Conservation (phyloP, 768 basidiomycete genomes). For the Tylopilus sp. region DNA sequence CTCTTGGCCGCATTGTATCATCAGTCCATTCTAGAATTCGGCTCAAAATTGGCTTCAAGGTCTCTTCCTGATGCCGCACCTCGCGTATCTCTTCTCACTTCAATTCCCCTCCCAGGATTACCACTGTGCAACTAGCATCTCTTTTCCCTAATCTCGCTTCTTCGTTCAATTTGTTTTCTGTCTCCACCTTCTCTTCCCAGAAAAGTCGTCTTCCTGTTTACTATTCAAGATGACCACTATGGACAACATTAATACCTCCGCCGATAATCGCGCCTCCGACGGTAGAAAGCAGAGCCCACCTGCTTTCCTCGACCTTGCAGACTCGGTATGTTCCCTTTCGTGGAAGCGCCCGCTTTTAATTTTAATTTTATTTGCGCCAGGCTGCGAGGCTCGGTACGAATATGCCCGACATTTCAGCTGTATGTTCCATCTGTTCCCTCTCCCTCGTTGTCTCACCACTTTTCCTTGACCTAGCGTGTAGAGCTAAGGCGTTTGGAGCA, state of each 20-base stretch:
- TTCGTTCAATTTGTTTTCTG: conserved; percentile 50
- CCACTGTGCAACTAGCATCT: conserved; percentile 66
- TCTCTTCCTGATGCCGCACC: conserved; percentile 18
- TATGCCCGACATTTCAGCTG: conserved; percentile 83
- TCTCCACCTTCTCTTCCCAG: conserved; percentile 46
- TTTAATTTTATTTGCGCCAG: conserved; percentile 35
- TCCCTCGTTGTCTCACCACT: conserved; percentile 2
- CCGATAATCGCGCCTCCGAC: conserved; percentile 67
- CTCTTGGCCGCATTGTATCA: conserved; percentile 71
- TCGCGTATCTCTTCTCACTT: conserved; percentile 25
- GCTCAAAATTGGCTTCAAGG: conserved; percentile 75
- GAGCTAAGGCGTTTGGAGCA: conserved; percentile 85
- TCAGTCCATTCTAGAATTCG: conserved; percentile 70
- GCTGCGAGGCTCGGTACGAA: conserved; percentile 82
- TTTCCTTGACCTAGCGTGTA: conserved; percentile 54
- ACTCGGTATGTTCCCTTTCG: conserved; percentile 63
- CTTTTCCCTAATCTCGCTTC: conserved; percentile 49
- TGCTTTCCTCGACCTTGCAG: conserved; percentile 90
- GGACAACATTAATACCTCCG: conserved; percentile 69
- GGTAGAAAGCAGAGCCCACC: conserved; percentile 85
- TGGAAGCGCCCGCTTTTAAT: conserved; percentile 7
- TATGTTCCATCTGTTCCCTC: conserved; percentile 38
- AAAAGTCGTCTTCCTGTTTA: conserved; percentile 47
- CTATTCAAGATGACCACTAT: conserved; percentile 62
- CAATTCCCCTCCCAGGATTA: conserved; percentile 40